Base-by-base conservation (phyloP, 2,329 filamentous ascomycete genomes). In the Fusarium scirpi region DNA sequence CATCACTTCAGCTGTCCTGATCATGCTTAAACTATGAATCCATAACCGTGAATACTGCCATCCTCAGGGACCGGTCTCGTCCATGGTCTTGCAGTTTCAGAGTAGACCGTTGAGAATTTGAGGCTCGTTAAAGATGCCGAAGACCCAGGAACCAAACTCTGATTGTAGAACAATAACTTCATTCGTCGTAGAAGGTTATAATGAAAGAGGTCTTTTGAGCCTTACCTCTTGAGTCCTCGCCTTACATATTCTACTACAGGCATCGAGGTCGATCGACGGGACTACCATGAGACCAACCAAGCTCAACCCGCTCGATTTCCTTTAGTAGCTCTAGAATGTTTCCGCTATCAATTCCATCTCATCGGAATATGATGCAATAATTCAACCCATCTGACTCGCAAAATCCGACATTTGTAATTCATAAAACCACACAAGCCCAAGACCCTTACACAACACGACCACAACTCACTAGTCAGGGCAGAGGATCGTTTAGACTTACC, bases 91-190 rank as follows among this genome's bases (percentile, higher is more conserved):
- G 8, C 29, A 54, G 61, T 53, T 61, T 66, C 45, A 55, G 34
- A 44, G 18, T 25, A 18, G 54, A 54, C 66, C 67, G 66, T 67
- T 69, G 49, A 29, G 15, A 29, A 52, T n/a, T 52, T 52, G 51
- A 49, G 45, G 22, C 46, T 62, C 18, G 25, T 29, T 38, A 65
- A 65, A 51, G 30, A 46, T 48, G 32, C 20, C 40, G 44, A 66
- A n/a, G 41, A 55, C 62, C 45, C 44, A 70, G 55, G 67, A 70
- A 70, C 67, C 62, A 51, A 64, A 64, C 53, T 62, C 43, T 67
- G 20, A 52, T 41, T 27, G 18, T 27, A 52, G 24, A 27, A n/a
- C 32, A 18, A n/a, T 20, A n/a, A n/a, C 5, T 15, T 40, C 13
- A 27, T 41, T 27, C 32, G 32, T 25, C 38, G 29, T 34, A 20